phyloP scores from a whole-genome alignment of 192 early-diverging fungal genomes.

The Backusella morwellensis region DNA sequence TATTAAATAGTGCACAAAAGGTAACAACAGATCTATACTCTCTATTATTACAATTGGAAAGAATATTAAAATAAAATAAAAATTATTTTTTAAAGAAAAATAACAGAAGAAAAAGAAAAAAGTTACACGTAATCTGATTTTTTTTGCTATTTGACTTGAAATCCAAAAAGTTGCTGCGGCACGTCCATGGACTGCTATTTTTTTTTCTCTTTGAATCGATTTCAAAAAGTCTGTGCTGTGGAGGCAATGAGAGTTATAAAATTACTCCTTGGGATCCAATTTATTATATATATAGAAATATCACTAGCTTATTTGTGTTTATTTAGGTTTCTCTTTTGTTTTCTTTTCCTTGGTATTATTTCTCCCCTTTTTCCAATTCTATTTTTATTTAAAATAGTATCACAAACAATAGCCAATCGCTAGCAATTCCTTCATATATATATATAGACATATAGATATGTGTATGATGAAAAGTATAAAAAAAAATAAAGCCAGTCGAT shows the following conservation, averaged over 20 bases:
- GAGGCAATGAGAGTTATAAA: background rate
- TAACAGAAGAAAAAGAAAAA: background rate
- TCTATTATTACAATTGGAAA: background rate
- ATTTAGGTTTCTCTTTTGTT: background rate
- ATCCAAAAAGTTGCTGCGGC: background rate
- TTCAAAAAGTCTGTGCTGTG: constrained; percentile 4
- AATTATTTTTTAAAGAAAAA: background rate
- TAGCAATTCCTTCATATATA: background rate
- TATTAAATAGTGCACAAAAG: background rate
- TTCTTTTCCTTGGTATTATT: background rate
- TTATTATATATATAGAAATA: background rate
- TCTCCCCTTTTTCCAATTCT: background rate
- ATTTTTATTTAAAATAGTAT: background rate
- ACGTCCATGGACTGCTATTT: background rate
- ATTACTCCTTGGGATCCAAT: background rate
- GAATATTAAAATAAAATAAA: background rate
- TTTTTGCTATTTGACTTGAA: background rate
- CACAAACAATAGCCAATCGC: background rate
- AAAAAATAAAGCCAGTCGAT: background rate
- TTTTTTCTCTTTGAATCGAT: background rate
- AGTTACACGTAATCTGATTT: background rate
- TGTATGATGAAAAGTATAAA: background rate
- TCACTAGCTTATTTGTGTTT: background rate
- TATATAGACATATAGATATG: background rate
- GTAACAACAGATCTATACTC: background rate